Base-by-base conservation (phyloP, 2,329 filamentous ascomycete genomes). In the Claviceps africana region DNA sequence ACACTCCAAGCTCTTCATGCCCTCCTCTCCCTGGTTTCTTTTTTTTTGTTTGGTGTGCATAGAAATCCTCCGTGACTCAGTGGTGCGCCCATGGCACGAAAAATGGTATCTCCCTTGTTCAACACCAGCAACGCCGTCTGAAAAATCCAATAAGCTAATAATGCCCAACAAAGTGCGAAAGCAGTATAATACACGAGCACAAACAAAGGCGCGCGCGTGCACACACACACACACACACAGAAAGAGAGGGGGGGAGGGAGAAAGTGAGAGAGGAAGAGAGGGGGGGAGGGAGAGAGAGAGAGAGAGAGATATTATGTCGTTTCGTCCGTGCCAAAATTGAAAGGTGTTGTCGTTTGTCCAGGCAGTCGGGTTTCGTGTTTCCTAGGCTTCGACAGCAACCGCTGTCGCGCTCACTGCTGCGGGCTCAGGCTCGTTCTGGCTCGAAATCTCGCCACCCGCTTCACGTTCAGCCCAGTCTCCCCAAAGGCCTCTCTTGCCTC, bases 401-500 rank as follows among this genome's bases (percentile, higher is more conserved):
- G 61, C 58, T 21, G 65, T 61, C 31, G 60, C 59, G 48, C 58
- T 61, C 45, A 61, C 56, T 17, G 64, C 64, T 22, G 64, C 62
- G 22, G 58, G 55, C 57, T 72, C 69, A 8, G 70, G 67, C 58
- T 73, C 69, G 54, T 74, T 68, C 47, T 78, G 70, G 54, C 71
- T 67, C 13, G 74, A 77, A 52, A 81, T 79, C 64, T 82, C 79
- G 48, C 79, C 80, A 54, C 79, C 79, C 45, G 79, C 79, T 64
- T 83, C 80, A 39, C 76, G 74, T 73, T 97, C 93, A 0, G 93
- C 93, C 93, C 93, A 98, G 39, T 85, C 82, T 50, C 91, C 93
- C 91, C 93, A 98, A 2, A 98, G 82, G n/a, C 88, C 91, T 60
- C 88, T 81, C 78, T 98, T 98, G 54, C 86, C 89, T 58, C 88